Evolutionary conservation across 2,329 filamentous ascomycete genomes (phyloP), one percentile per base, ranked within the genome.

Genomic region (Geosmithia putterillii): DNA sequence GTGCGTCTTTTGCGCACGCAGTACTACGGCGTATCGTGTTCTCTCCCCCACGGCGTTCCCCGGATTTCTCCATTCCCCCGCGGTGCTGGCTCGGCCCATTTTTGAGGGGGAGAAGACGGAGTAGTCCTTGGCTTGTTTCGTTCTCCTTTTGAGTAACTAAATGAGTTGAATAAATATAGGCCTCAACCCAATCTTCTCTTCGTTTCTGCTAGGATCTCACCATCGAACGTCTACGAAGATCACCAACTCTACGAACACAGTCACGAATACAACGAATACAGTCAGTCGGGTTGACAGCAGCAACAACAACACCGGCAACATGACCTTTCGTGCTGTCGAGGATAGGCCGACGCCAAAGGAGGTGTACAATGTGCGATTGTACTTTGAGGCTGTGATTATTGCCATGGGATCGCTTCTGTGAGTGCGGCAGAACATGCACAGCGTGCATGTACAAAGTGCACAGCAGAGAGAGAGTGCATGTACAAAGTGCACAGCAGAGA

Each of bases 281-380:
- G n/a, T n/a, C n/a, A n/a, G 36, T 19, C 14, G 14, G 18, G 12
- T 25, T 9, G 38, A 40, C 8, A 40, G 14, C 18, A 22, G 21
- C 18, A 40, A 4, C 38, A 40, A 9, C 18, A 10, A 25, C 15
- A n/a, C 15, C 17, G 21, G n/a, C 41, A 42, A 20, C 4, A 38
- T 42, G 34, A 38, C 28, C 17, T 44, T 70, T 49, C 63, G 65
- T 42, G 69, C 69, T 34, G 66, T 69, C 34, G 72, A 75, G 52
- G 72, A 76, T 54, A 62, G 72, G 49, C 71, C 71, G 21, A 76
- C 71, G 48, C 73, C 72, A 18, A 62, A 65, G 46, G 69, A 73
- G 56, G 71, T 75, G 48, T 73, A 73, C 56, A 74, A 73, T 47
- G 69, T 65, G 65, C 61, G 65, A 3, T 55, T 74, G 19, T 74